These are phyloP conservation scores for Collybiopsis luxurians DNA, from an alignment of 768 basidiomycete species.

Conservation along the genomic window DNA sequence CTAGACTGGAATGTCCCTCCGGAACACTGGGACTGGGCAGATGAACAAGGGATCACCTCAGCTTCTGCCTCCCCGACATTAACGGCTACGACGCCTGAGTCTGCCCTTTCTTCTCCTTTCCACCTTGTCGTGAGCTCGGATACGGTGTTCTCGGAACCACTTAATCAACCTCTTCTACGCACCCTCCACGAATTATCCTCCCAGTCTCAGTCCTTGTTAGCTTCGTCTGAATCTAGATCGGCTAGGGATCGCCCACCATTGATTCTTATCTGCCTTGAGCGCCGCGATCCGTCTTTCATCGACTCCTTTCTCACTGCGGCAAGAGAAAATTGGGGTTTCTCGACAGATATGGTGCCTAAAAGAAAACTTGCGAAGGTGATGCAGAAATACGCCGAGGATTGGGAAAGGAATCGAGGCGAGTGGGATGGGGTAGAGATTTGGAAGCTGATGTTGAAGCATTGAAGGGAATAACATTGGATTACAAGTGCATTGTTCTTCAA, in stretches of 20 bases:
- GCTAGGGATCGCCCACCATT: conserved; percentile 31
- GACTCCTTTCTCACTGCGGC: conserved; percentile 59
- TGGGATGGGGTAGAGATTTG: conserved; percentile 86
- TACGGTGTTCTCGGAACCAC: conserved; percentile 66
- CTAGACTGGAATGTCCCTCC: conserved; percentile 70
- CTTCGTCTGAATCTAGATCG: conserved; percentile 13
- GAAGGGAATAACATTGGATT: too few species aligned
- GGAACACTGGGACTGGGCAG: conserved; percentile 54
- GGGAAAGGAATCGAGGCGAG: conserved; percentile 52
- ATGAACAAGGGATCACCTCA: conserved; percentile 34
- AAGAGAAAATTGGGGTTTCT: conserved; percentile 51
- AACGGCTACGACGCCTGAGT: conserved; percentile 9
- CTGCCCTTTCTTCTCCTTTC: conserved; percentile 51
- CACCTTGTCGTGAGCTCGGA: conserved; percentile 83
- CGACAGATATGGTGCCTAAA: conserved; percentile 53
- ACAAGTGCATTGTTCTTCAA: too few species aligned
- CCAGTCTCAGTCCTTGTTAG: conserved; percentile 30
- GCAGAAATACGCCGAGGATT: conserved; percentile 51
- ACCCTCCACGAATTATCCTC: conserved; percentile 56
- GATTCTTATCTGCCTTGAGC: conserved; percentile 68
- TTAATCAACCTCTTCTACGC: conserved; percentile 67
- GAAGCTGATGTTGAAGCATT: conserved; percentile 42
- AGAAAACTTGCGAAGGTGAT: conserved; percentile 61
- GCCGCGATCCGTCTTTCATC: conserved; percentile 68
- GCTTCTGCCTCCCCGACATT: conserved; percentile 17